These are phyloP conservation scores for Aciculosporium take DNA, from an alignment of 2,329 filamentous ascomycete genomes.

Conservation along the genomic window DNA sequence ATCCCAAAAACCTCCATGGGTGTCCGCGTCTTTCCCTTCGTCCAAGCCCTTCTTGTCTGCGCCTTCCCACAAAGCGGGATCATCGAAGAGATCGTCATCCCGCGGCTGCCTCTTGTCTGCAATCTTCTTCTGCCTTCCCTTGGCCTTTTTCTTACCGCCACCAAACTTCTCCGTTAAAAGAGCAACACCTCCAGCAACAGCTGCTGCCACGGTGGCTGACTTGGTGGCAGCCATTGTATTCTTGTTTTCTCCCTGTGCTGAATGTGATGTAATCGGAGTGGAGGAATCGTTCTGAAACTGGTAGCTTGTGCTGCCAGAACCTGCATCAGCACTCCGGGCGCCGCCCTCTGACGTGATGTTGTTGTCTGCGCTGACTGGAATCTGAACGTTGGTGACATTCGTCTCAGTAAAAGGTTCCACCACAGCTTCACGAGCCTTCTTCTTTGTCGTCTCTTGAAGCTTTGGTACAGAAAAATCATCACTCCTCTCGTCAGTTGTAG, in stretches of 20 bases:
- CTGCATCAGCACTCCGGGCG: not conserved
- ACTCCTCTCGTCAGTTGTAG: conserved; percentile 4
- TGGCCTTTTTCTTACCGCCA: conserved; percentile 12
- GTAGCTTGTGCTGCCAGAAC: not conserved
- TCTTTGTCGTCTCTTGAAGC: conserved; percentile 19
- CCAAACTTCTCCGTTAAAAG: conserved; percentile 22
- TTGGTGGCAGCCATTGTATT: conserved; percentile 10
- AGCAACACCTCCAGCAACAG: conserved; percentile 17
- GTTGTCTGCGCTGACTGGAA: not conserved
- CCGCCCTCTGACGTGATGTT: not conserved
- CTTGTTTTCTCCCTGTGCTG: not conserved
- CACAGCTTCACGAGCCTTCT: conserved; percentile 7
- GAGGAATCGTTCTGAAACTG: not conserved
- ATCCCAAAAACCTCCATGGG: conserved; percentile 18
- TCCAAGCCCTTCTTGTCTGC: conserved; percentile 23
- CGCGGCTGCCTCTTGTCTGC: conserved; percentile 24
- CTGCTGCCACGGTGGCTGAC: conserved; percentile 11
- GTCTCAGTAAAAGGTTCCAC: conserved; percentile 2
- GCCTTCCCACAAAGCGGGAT: conserved; percentile 29
- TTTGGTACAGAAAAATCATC: conserved; percentile 8
- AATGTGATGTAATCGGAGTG: not conserved
- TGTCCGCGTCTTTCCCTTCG: conserved; percentile 9
- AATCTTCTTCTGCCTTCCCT: conserved; percentile 19
- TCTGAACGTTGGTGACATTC: not conserved
- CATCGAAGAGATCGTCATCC: conserved; percentile 31